Conservation (phyloP, 345 rosid genomes). For the Corymbia maculata region DNA sequence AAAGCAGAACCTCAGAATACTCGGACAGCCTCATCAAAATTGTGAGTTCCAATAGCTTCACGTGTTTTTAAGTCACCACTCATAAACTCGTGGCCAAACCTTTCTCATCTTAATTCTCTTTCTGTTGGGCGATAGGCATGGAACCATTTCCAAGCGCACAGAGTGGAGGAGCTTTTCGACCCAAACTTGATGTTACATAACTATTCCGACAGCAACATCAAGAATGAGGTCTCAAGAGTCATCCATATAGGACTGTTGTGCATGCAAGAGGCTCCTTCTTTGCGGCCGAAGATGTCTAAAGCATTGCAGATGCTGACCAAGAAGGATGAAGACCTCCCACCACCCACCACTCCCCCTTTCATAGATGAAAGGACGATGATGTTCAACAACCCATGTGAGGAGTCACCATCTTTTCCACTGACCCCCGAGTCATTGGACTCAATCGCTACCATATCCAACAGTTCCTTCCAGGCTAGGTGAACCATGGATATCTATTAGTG, state of each 20-base stretch:
- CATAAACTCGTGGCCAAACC: neutral
- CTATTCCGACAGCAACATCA: constrained; percentile 25
- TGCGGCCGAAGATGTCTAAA: constrained; percentile 76
- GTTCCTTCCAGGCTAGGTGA: constrained; percentile 77
- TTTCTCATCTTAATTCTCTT: neutral
- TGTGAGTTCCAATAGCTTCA: constrained; percentile 26
- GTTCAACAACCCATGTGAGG: constrained; percentile 36
- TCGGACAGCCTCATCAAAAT: constrained; percentile 61
- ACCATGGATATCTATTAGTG: neutral
- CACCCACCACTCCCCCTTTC: constrained; percentile 77
- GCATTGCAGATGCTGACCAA: constrained; percentile 61
- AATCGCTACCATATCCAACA: constrained; percentile 40
- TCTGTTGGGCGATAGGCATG: constrained; percentile 35
- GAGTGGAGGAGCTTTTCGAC: constrained; percentile 58
- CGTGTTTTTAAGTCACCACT: neutral
- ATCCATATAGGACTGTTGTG: constrained; percentile 75
- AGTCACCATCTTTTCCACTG: constrained; percentile 11
- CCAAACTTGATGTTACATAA: constrained; percentile 43
- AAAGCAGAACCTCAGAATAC: constrained; percentile 59
- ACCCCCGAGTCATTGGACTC: constrained; percentile 39
- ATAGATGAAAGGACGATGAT: constrained; percentile 78
- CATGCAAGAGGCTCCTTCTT: constrained; percentile 59
- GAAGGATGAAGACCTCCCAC: constrained; percentile 58
- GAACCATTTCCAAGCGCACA: constrained; percentile 64
- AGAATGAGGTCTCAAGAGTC: constrained; percentile 50